These are phyloP conservation scores for Asterella californica DNA, from an alignment of 225 moss, liverwort and hornwort species.

Conservation along the genomic window DNA sequence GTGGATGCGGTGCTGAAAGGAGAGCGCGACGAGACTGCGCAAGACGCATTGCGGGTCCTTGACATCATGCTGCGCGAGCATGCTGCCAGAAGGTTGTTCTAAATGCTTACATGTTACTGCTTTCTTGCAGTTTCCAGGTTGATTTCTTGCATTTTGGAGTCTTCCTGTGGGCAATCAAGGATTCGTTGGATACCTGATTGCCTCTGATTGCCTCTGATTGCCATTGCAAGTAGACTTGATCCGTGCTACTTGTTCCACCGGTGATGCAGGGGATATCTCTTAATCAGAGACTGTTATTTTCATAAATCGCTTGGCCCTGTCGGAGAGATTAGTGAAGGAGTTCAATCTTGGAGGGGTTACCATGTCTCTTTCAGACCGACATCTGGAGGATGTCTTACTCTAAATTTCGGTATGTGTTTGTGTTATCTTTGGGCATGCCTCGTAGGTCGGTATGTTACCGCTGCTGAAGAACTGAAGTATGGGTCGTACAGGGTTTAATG, in stretches of 20 bases:
- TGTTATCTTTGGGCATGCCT: not conserved
- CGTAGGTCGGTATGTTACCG: too few species aligned
- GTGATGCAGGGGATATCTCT: conserved; percentile 62
- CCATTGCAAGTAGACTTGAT: not conserved
- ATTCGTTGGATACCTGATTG: too few species aligned
- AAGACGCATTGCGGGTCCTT: conserved; percentile 83
- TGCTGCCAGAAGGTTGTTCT: conserved; percentile 56
- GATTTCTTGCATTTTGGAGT: not conserved
- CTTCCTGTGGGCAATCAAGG: too few species aligned
- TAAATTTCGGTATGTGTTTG: conserved; percentile 67
- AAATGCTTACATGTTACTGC: not conserved
- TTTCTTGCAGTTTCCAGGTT: not conserved
- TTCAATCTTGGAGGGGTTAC: conserved; percentile 86
- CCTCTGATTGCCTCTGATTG: too few species aligned
- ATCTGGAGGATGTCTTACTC: conserved; percentile 55
- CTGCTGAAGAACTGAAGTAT: too few species aligned
- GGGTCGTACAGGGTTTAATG: not conserved
- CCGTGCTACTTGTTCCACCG: not conserved
- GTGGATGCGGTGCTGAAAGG: conserved; percentile 67
- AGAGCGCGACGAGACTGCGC: conserved; percentile 47
- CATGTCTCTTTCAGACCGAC: conserved; percentile 83
- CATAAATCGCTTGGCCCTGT: conserved; percentile 62
- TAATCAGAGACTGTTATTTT: conserved; percentile 85
- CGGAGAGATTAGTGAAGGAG: conserved; percentile 79
- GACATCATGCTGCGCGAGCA: conserved; percentile 86